Conservation (phyloP, 352 stramenopile species). For the Thraustochytrium sp. region DNA sequence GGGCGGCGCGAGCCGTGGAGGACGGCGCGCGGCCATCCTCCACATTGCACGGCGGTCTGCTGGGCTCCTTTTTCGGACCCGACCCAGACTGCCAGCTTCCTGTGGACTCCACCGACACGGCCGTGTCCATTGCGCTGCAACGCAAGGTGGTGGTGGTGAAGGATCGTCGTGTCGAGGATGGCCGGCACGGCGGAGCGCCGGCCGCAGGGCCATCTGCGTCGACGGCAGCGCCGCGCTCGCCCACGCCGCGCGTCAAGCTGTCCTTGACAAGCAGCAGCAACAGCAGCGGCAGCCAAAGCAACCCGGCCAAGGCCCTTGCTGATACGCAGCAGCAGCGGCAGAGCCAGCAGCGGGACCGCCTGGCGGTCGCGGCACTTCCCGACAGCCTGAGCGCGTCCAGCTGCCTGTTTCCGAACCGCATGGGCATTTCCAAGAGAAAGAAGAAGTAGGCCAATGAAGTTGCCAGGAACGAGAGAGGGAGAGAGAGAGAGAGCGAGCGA, state of each 20-base stretch:
- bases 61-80: neutral
- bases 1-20: too few species aligned
- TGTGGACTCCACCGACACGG: neutral
- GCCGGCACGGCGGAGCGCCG: too few species aligned
- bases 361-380: neutral
- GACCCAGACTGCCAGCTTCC: neutral
- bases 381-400: neutral
- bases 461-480: too few species aligned
- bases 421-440: neutral
- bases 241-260: too few species aligned
- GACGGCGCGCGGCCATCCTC: too few species aligned
- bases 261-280: too few species aligned
- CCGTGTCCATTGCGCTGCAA: neutral
- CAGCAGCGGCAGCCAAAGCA: neutral
- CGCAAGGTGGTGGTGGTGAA: conserved; percentile 1
- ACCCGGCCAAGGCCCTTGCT: neutral
- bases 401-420: conserved; percentile 27
- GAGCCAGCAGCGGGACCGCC: too few species aligned
- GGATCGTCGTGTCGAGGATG: neutral
- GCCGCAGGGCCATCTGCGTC: too few species aligned
- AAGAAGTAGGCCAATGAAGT: neutral
- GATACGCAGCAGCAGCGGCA: too few species aligned
- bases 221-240: too few species aligned
- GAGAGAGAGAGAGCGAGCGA: too few species aligned
- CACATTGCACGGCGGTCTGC: too few species aligned